Conservation (phyloP, 768 basidiomycete species). For the Boletales sp. region DNA sequence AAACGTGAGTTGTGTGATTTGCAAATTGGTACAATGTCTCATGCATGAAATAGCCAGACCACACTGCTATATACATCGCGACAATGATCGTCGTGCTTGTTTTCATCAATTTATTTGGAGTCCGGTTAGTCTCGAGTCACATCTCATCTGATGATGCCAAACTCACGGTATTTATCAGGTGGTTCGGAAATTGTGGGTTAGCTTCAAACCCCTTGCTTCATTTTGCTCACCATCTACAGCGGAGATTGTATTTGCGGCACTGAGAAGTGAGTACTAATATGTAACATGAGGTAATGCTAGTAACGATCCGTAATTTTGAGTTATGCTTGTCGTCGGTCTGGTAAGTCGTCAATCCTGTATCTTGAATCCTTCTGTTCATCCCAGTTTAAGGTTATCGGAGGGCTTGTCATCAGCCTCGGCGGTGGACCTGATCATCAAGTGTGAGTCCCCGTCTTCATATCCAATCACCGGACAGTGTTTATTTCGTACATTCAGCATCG, state of each 20-base stretch:
- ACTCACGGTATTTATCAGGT: conserved; percentile 26
- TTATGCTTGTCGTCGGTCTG: conserved; percentile 36
- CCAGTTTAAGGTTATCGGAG: conserved; percentile 29
- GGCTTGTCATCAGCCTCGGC: conserved; percentile 55
- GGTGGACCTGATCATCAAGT: conserved; percentile 51
- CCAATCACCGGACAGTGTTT: conserved; percentile 8
- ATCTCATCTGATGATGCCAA: conserved; percentile 31
- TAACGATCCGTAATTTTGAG: conserved; percentile 20
- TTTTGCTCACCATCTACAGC: conserved; percentile 13
- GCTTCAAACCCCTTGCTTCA: not conserved
- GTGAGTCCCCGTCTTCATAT: conserved; percentile 29
- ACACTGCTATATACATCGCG: conserved; percentile 40
- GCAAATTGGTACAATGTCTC: not conserved
- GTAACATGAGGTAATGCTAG: not conserved
- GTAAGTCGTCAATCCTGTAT: conserved; percentile 8
- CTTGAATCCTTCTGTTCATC: too few relatives aligned
- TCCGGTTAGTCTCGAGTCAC: conserved; percentile 39
- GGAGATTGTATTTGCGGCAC: conserved; percentile 19
- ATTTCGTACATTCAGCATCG: conserved; percentile 11
- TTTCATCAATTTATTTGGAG: conserved; percentile 45
- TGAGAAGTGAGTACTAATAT: conserved; percentile 17
- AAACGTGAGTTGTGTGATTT: conserved; percentile 8
- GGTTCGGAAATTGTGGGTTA: conserved; percentile 21
- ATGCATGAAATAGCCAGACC: conserved; percentile 24
- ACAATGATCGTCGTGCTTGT: conserved; percentile 37